A percentile compares a stretch with the other conserved stretches of the same genome.
Evolutionary conservation across 2,329 filamentous ascomycete genomes (phyloP).

Genomic region (Cercospora citrullina): DNA sequence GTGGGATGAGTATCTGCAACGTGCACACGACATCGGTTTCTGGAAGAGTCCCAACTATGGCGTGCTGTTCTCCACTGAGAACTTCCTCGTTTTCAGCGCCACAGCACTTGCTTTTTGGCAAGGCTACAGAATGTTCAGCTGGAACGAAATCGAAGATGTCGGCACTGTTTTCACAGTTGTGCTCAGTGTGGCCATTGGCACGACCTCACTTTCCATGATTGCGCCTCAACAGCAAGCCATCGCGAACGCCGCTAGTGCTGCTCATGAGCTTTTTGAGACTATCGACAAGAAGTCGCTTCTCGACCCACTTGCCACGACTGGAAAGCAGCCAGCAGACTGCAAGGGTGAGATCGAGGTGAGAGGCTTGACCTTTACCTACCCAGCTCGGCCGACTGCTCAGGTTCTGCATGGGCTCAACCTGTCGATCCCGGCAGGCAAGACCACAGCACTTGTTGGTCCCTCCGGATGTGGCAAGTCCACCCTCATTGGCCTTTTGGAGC

Average conservation of each 20-base stretch:
- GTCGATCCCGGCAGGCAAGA: slow-evolving; percentile 44
- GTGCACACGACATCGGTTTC: slow-evolving; percentile 47
- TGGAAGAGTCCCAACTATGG: slow-evolving; percentile 49
- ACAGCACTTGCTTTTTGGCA: slow-evolving; percentile 49
- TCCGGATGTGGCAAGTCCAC: slow-evolving; percentile 44
- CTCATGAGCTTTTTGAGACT: slow-evolving; percentile 44
- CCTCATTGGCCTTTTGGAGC: slow-evolving; percentile 39
- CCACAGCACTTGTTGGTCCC: slow-evolving; percentile 48
- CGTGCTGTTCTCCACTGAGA: slow-evolving; percentile 33
- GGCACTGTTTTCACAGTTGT: slow-evolving; percentile 42
- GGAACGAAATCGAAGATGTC: slow-evolving; percentile 36
- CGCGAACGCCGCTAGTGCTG: slow-evolving; percentile 46
- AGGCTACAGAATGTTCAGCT: slow-evolving; percentile 42
- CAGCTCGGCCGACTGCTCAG: slow-evolving; percentile 44
- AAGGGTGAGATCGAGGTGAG: slow-evolving; percentile 59
- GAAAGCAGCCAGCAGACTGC: slow-evolving; percentile 29
- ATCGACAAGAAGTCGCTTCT: slow-evolving; percentile 46
- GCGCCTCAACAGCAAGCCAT: slow-evolving; percentile 46
- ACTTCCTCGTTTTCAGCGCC: slow-evolving; percentile 45
- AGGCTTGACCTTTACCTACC: slow-evolving; percentile 72
- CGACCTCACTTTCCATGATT: slow-evolving; percentile 43
- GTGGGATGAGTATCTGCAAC: slow-evolving; percentile 47
- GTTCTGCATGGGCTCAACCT: slow-evolving; percentile 42
- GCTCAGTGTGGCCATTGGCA: slow-evolving; percentile 39
- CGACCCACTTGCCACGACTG: slow-evolving; percentile 39